These are phyloP conservation scores for Aegilops longissima DNA, from an alignment of 176 grass and related monocot species.

Conservation along the genomic window DNA sequence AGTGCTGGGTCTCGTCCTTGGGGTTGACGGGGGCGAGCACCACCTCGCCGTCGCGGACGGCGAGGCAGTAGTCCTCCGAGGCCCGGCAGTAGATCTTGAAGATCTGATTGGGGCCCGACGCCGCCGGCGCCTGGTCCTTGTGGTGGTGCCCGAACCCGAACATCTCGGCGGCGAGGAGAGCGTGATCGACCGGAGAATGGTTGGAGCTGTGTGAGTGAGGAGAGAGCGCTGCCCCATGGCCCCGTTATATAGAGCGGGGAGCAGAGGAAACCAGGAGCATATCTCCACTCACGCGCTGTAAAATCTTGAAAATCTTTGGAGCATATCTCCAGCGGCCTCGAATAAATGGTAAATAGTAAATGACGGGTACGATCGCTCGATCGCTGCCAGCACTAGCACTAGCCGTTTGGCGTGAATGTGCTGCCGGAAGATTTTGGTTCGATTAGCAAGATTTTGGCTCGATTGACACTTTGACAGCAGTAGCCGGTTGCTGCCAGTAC, in stretches of 20 bases:
- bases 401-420: background rate
- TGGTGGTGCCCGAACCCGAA: slow-evolving; percentile 35
- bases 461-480: too few relatives aligned
- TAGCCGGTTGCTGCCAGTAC: too few relatives aligned
- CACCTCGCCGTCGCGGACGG: slow-evolving; percentile 56
- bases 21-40: slow-evolving; percentile 52
- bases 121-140: slow-evolving; percentile 22
- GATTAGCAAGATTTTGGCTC: background rate
- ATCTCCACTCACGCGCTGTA: background rate
- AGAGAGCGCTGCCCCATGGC: slow-evolving; percentile 4
- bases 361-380: background rate
- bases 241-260: slow-evolving; percentile 25
- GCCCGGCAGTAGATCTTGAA: slow-evolving; percentile 67
- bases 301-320: background rate
- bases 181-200: background rate
- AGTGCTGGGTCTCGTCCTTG: slow-evolving; percentile 61
- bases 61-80: slow-evolving; percentile 55
- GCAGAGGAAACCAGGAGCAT: background rate
- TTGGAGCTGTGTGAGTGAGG: background rate
- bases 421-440: background rate
- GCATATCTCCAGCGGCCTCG: background rate
- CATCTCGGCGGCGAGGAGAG: background rate
- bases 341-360: too few relatives aligned
- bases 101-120: slow-evolving; percentile 39
- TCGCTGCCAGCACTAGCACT: background rate